Conservation (phyloP, 2,329 filamentous ascomycete species). For the Alternaria incomplexa region DNA sequence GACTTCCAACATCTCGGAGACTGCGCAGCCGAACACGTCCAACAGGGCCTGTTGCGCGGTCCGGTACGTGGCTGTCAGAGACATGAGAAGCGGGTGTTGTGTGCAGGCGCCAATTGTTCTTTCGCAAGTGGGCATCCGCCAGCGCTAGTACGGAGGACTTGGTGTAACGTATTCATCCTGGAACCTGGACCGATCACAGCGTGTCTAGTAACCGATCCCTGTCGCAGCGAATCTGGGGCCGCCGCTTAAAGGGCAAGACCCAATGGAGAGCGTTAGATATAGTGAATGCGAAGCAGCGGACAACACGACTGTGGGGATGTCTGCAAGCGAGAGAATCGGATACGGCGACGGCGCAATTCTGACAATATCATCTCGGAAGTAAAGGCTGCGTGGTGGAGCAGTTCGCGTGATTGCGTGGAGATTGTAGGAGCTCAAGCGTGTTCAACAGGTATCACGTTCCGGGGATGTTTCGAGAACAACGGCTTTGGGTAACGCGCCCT, state of each 20-base stretch:
- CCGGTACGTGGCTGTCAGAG: slow-evolving; percentile 16
- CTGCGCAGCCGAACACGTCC: background rate
- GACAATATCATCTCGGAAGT: background rate
- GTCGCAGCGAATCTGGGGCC: slow-evolving; percentile 19
- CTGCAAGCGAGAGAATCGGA: background rate
- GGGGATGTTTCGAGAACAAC: slow-evolving; percentile 17
- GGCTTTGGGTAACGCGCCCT: background rate
- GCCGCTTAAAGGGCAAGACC: slow-evolving; percentile 27
- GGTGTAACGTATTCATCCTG: slow-evolving; percentile 25
- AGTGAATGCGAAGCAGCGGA: slow-evolving; percentile 11
- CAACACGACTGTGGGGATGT: background rate
- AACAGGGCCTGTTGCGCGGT: slow-evolving; percentile 2
- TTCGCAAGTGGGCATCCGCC: slow-evolving; percentile 12
- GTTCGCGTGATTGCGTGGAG: slow-evolving; percentile 8
- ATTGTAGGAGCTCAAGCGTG: slow-evolving; percentile 21
- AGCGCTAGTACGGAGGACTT: slow-evolving; percentile 23
- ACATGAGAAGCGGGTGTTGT: slow-evolving; percentile 13
- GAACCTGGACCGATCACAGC: slow-evolving; percentile 20
- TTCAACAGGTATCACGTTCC: slow-evolving; percentile 14
- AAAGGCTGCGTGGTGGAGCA: background rate
- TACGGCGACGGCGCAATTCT: background rate
- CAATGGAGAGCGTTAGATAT: slow-evolving; percentile 15
- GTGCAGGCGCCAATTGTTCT: slow-evolving; percentile 18
- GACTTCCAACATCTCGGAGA: slow-evolving; percentile 17
- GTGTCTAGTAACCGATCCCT: slow-evolving; percentile 29